A percentile compares a stretch with the other conserved stretches of the same genome.
Evolutionary conservation across 2,329 filamentous ascomycete genomes (phyloP).

Genomic region (Elsinoe fawcettii): DNA sequence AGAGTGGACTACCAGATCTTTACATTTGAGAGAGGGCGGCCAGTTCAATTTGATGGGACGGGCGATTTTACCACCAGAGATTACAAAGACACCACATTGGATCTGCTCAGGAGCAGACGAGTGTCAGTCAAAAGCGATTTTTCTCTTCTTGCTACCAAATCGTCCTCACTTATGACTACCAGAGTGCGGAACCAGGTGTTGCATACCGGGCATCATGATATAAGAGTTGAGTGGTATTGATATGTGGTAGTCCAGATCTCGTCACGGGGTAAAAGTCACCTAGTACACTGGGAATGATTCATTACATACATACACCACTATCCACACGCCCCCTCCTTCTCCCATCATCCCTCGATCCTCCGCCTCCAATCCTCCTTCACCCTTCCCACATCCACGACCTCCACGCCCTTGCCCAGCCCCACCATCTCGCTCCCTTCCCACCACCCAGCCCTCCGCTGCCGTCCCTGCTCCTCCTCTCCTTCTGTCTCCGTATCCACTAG

Average conservation of each 20-base stretch:
- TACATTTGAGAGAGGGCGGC: too few relatives aligned
- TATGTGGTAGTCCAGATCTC: too few relatives aligned
- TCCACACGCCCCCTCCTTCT: not conserved
- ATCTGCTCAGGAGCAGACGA: not conserved
- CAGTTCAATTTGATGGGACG: not conserved
- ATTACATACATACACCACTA: not conserved
- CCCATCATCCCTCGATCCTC: slow-evolving; percentile 58
- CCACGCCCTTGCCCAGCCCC: slow-evolving; percentile 76
- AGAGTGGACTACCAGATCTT: too few relatives aligned
- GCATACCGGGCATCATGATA: too few relatives aligned
- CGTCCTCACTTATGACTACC: too few relatives aligned
- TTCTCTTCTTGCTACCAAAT: not conserved
- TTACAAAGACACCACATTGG: not conserved
- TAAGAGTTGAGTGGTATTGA: too few relatives aligned
- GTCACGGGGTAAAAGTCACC: not conserved
- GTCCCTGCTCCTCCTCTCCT: slow-evolving; percentile 50
- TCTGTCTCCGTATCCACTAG: slow-evolving; percentile 72
- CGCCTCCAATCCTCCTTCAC: slow-evolving; percentile 82
- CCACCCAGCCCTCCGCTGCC: slow-evolving; percentile 47
- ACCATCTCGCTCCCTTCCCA: slow-evolving; percentile 75
- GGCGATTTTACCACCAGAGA: too few relatives aligned
- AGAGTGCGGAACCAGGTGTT: too few relatives aligned
- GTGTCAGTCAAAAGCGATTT: not conserved
- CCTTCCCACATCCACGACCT: slow-evolving; percentile 75
- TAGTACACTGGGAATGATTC: not conserved